These are phyloP conservation scores for Avena eriantha DNA, from an alignment of 176 grass and related monocot species.

Conservation along the genomic window DNA sequence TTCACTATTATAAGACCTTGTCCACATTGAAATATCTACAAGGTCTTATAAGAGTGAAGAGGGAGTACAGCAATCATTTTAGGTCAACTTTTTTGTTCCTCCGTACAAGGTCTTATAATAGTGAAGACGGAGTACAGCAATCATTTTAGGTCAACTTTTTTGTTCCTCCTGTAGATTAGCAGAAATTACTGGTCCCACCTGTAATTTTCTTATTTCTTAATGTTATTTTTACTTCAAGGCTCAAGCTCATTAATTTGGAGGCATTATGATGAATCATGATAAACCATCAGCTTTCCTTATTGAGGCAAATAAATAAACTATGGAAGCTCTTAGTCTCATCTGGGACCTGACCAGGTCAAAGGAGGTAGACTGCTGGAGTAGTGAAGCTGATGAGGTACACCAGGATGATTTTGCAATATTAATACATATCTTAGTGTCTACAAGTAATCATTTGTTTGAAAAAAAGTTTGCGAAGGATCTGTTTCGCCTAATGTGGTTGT, in stretches of 20 bases:
- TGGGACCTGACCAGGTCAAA: background rate
- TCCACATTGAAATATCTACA: no score
- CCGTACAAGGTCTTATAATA: background rate
- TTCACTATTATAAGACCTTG: no score
- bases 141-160: background rate
- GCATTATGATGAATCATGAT: constrained; percentile 4
- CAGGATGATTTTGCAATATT: constrained; percentile 21
- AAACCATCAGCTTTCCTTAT: constrained; percentile 2
- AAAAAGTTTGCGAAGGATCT: background rate
- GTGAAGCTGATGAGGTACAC: background rate
- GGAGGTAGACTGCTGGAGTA: constrained; percentile 7
- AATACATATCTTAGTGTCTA: background rate
- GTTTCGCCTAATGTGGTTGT: background rate
- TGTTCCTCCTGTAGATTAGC: constrained; percentile 19
- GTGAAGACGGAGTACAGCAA: no score
- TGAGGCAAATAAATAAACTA: background rate
- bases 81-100: background rate
- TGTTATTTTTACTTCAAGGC: background rate
- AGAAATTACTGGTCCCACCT: constrained; percentile 18
- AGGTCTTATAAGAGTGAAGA: no score
- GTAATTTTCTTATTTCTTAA: constrained; percentile 9
- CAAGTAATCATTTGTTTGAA: background rate
- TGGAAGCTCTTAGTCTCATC: constrained; percentile 1
- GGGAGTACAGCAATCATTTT: no score
- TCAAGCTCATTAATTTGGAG: background rate